Conservation (phyloP, 257 asterid genomes). For the Ilex asprella region DNA sequence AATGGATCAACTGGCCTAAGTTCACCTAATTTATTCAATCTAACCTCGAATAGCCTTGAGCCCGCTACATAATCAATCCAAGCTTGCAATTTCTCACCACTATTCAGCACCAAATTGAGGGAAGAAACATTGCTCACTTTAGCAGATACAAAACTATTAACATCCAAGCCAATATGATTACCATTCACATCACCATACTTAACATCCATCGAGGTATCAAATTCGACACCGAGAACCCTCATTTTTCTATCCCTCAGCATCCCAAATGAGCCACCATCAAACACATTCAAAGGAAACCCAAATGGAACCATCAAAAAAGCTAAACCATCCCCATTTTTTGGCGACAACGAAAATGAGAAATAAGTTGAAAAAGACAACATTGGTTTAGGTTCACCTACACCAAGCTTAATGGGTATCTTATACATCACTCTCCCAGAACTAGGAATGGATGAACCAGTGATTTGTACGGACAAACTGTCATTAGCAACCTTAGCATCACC, state of each 20-base stretch:
- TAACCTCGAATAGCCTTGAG: constrained; percentile 57
- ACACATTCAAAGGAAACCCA: constrained; percentile 35
- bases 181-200: constrained; percentile 50
- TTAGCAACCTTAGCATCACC: constrained; percentile 68
- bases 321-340: constrained; percentile 60
- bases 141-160: constrained; percentile 51
- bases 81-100: constrained; percentile 64
- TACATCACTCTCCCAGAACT: constrained; percentile 50
- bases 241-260: constrained; percentile 28
- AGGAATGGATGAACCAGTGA: constrained; percentile 51
- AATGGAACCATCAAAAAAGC: constrained; percentile 64
- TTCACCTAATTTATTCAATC: constrained; percentile 43
- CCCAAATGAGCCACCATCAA: constrained; percentile 65
- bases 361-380: constrained; percentile 53
- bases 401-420: constrained; percentile 50
- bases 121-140: constrained; percentile 59
- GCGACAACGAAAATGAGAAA: constrained; percentile 64
- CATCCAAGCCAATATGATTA: constrained; percentile 65
- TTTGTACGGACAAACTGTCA: constrained; percentile 34
- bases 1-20: constrained; percentile 48
- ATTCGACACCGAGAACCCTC: constrained; percentile 73
- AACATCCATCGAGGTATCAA: constrained; percentile 43
- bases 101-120: constrained; percentile 35
- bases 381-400: constrained; percentile 32
- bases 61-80: constrained; percentile 92